Percentiles rank a stretch among this genome's conserved stretches.
These are phyloP conservation scores for Globisporangium parvum DNA, from an alignment of 352 stramenopile species.

Conservation along the genomic window DNA sequence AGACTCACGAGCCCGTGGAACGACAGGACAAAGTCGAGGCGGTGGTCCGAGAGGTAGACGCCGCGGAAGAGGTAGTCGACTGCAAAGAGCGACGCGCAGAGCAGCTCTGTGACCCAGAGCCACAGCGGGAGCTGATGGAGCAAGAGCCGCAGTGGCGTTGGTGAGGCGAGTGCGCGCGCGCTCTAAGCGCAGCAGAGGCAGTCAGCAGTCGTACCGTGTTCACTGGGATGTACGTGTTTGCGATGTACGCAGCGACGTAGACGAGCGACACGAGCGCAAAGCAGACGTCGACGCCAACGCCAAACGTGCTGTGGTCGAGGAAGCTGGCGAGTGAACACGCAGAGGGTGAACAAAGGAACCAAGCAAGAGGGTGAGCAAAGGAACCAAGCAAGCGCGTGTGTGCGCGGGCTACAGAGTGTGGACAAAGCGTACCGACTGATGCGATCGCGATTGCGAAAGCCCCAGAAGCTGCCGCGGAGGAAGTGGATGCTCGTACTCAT, in stretches of 20 bases:
- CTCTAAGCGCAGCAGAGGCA: background rate
- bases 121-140: conserved; percentile 46
- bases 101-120: conserved; percentile 65
- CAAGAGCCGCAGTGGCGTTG: background rate
- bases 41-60: conserved; percentile 62
- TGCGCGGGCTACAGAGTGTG: background rate
- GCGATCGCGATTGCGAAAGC: conserved; percentile 27
- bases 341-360: too few species aligned
- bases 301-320: conserved; percentile 75
- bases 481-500: conserved; percentile 27
- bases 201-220: conserved; percentile 39
- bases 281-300: conserved; percentile 51
- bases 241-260: conserved; percentile 64
- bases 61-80: conserved; percentile 70
- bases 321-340: conserved; percentile 14
- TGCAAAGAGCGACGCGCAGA: conserved; percentile 56
- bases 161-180: too few species aligned
- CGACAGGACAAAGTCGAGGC: conserved; percentile 60
- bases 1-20: conserved; percentile 47
- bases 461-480: conserved; percentile 16
- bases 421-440: conserved; percentile 28
- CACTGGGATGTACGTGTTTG: conserved; percentile 68
- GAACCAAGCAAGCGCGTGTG: background rate
- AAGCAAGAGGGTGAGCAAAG: too few species aligned
- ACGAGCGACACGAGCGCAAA: conserved; percentile 50